These are phyloP conservation scores for Coccomyxa sp. DNA, from an alignment of 139 green algal genomes.

Conservation along the genomic window DNA sequence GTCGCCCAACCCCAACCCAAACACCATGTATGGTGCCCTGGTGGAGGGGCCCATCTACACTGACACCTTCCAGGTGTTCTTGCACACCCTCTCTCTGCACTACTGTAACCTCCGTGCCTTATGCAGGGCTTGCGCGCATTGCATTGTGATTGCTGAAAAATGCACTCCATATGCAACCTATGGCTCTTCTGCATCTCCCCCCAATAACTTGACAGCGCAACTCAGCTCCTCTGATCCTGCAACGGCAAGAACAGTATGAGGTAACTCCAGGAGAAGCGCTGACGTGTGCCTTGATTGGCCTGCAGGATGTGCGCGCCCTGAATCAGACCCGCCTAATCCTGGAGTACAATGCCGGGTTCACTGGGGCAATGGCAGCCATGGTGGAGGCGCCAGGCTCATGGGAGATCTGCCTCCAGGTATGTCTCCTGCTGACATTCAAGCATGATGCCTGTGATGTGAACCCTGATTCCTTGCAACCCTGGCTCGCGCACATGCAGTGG, in stretches of 20 bases:
- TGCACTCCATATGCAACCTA: no score
- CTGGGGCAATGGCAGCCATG: background rate
- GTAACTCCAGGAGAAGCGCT: background rate
- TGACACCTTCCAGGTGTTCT: conserved; percentile 6
- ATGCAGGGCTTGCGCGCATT: no score
- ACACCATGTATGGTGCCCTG: conserved; percentile 57
- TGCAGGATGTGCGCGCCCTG: conserved; percentile 27
- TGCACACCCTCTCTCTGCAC: background rate
- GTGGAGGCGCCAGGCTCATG: background rate
- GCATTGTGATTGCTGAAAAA: no score
- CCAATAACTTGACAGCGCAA: no score
- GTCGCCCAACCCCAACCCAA: conserved; percentile 44
- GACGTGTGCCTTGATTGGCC: conserved; percentile 19
- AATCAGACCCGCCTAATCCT: conserved; percentile 32
- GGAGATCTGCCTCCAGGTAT: background rate
- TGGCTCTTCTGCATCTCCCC: no score
- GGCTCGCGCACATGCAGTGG: no score
- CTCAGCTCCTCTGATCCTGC: no score
- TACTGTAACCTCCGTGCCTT: no score
- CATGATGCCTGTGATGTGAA: no score
- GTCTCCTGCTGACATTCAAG: no score
- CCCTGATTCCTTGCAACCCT: no score
- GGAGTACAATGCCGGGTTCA: conserved; percentile 53
- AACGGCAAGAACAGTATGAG: no score
- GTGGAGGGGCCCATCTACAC: conserved; percentile 39